Percentiles rank a stretch among this genome's conserved stretches.
Evolutionary conservation across 1,284 basidiomycete genomes (phyloP).

Genomic region (Ceratobasidium sp.): DNA sequence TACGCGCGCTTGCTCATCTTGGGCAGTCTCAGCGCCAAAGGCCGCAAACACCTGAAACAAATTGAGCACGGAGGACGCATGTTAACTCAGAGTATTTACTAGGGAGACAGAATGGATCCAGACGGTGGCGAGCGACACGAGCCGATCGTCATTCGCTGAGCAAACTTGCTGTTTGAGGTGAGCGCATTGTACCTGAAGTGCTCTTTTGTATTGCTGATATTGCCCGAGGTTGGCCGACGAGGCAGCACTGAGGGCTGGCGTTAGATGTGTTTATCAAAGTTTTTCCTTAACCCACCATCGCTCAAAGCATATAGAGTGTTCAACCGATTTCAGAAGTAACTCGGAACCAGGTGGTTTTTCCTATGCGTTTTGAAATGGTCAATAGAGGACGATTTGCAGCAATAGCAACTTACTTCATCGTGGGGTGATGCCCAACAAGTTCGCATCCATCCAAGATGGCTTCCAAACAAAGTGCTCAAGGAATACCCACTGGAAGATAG

Average conservation of each 20-base stretch:
- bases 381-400: not conserved
- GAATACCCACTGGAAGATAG: not conserved
- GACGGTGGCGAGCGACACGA: conserved; percentile 26
- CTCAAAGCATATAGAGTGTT: conserved; percentile 14
- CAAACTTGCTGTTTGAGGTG: conserved; percentile 22
- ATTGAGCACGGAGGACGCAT: not conserved
- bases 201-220: conserved; percentile 9
- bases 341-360: not conserved
- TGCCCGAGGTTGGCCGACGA: conserved; percentile 8
- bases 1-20: not conserved
- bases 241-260: not conserved
- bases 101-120: conserved; percentile 27
- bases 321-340: conserved; percentile 19
- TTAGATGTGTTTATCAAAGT: not conserved
- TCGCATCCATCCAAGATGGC: conserved; percentile 32
- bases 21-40: conserved; percentile 12
- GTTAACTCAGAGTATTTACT: not conserved
- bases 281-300: conserved; percentile 19
- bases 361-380: not conserved
- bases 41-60: conserved; percentile 11
- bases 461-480: conserved; percentile 8
- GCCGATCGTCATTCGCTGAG: not conserved
- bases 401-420: not conserved
- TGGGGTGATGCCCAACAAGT: not conserved
- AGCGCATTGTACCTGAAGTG: conserved; percentile 12